Evolutionary conservation across 345 rosid species (phyloP).

Genomic region (Eucalyptus guilfoylei): DNA sequence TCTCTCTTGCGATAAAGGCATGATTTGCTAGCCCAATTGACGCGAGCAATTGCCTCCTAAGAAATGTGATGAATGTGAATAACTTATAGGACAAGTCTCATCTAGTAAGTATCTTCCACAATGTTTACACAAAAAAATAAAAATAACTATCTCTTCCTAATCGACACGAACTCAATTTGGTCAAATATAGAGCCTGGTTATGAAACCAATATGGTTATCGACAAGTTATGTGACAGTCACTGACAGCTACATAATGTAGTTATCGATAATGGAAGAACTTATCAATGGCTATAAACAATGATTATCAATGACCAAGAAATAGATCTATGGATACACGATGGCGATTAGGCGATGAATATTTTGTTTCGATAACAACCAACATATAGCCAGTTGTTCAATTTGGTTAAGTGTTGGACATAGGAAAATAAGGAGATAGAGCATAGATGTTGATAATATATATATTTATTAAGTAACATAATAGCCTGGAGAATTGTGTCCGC

Average conservation of each 20-base stretch:
- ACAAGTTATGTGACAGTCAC: not conserved
- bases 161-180: not conserved
- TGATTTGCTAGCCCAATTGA: not conserved
- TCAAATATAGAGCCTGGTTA: not conserved
- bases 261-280: not conserved
- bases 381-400: too few species aligned
- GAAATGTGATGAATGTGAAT: not conserved
- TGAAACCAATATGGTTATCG: not conserved
- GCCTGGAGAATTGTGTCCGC: not conserved
- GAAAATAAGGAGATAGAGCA: not conserved
- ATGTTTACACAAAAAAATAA: not conserved
- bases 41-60: not conserved
- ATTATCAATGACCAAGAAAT: not conserved
- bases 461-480: not conserved
- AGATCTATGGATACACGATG: not conserved
- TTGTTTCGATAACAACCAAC: too few species aligned
- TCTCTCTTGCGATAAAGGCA: not conserved
- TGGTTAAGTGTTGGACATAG: not conserved
- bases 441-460: too few species aligned
- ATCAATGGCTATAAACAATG: not conserved
- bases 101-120: not conserved
- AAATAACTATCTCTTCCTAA: not conserved
- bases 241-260: rapidly evolving
- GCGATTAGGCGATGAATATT: too few species aligned
- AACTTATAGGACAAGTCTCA: not conserved